These are phyloP conservation scores for Lentinula edodes DNA, from an alignment of 768 basidiomycete genomes.

Conservation along the genomic window DNA sequence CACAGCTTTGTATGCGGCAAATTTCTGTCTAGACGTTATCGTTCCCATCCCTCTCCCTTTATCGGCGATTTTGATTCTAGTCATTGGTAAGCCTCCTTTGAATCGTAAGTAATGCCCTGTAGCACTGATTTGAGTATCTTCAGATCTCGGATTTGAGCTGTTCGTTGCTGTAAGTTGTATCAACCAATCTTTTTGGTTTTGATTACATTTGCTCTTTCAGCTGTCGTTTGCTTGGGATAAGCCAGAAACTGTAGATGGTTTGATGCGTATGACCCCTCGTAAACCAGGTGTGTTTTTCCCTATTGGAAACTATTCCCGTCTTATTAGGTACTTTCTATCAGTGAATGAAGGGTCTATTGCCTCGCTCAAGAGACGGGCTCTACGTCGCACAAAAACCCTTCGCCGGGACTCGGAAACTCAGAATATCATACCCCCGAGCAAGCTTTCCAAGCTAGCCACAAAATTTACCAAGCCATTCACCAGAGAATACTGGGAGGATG, in stretches of 20 bases:
- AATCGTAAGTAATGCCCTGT: not conserved
- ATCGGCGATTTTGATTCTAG: slow-evolving; percentile 64
- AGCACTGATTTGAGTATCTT: not conserved
- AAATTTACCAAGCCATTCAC: slow-evolving; percentile 51
- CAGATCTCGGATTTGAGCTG: slow-evolving; percentile 70
- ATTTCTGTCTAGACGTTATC: slow-evolving; percentile 45
- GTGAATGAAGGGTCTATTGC: slow-evolving; percentile 53
- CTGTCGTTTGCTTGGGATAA: slow-evolving; percentile 72
- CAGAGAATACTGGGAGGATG: slow-evolving; percentile 53
- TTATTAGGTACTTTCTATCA: slow-evolving; percentile 12
- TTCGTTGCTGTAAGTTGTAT: slow-evolving; percentile 50
- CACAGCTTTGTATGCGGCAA: not conserved
- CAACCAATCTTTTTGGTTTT: not conserved
- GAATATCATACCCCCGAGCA: slow-evolving; percentile 35
- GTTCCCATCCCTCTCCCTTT: slow-evolving; percentile 62
- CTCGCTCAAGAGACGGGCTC: slow-evolving; percentile 49
- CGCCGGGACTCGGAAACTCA: slow-evolving; percentile 49
- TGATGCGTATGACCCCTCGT: slow-evolving; percentile 63
- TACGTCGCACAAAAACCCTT: slow-evolving; percentile 51
- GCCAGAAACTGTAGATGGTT: slow-evolving; percentile 56
- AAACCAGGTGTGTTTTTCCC: slow-evolving; percentile 44
- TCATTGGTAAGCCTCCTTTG: slow-evolving; percentile 44
- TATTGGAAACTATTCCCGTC: not conserved
- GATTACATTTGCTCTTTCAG: slow-evolving; percentile 19
- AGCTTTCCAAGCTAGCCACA: slow-evolving; percentile 27